Evolutionary conservation across 352 stramenopile species (phyloP), one percentile per base, ranked within the genome.

Genomic region (Blastocystis sp.): DNA sequence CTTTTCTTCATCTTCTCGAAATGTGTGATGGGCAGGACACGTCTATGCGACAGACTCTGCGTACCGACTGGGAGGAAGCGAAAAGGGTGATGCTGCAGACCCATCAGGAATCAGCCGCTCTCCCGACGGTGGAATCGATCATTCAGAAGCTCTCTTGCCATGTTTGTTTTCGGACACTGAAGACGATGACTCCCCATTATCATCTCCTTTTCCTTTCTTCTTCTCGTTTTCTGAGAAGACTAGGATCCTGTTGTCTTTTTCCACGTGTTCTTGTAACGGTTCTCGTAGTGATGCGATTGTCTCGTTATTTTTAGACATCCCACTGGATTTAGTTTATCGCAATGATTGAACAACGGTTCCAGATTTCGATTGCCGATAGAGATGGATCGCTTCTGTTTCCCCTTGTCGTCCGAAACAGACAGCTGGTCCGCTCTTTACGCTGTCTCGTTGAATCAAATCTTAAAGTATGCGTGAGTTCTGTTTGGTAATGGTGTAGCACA

Each of bases 291-390:
- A 3, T 59, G 51, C 51, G n/a, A 44, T 78, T 59, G 27, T 32
- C 18, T 21, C 11, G 3, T 61, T 61, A 59, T 18, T 78, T 27
- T 34, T 9, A 42, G 34, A 69, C 9, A 42, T 16, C 9, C 16
- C 32, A 69, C n/a, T 24, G 9, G 8, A 29, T 29, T 63, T 8
- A 63, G n/a, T 63, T 34, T 16, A 69, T 8, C 40, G 34, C n/a
- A 32, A 81, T 81, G 69, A 49, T 81, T 38, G 69, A 81, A 38
- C 69, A 81, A 38, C 36, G 69, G 63, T 81, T 81, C 44, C 29
- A 32, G 11, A 65, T 81, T 16, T 63, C 34, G 24, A 40, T 81
- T 27, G 16, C 36, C 3, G 63, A 81, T 65, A 29, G 63, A 61
- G 48, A 81, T 4, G 18, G 32, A n/a, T 49, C 44, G 6, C 27